Base-by-base conservation (phyloP, 805 yeast species). In the Kluyveromyces dobzhanskii region DNA sequence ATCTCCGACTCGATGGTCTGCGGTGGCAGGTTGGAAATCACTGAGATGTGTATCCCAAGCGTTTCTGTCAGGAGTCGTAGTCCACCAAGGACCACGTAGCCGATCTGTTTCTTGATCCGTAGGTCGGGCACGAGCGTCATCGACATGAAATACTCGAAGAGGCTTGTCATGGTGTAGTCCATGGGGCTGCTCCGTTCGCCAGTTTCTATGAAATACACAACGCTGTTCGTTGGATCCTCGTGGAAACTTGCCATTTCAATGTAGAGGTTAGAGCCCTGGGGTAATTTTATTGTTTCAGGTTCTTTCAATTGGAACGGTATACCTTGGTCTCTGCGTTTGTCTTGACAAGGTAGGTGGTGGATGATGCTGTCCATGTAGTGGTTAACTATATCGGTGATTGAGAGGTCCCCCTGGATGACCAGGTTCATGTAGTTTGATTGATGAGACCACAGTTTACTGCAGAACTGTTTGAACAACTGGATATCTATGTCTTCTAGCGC, bases 71-170 rank as follows among this genome's bases (percentile, higher is more conserved):
- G 54, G 0, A 71, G 48, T 42, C 83, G 59, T 18, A 69, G 40
- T 0, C 86, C 86, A 16, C 78, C 73, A n/a, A 70, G 46, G 0
- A 79, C 75, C 4, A 70, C 65, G 51, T 82, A 82, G 0, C 85
- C 88, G 39, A 82, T 54, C 45, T 76, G 82, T 42, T 67, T 69
- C 46, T 69, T 70, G 14, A 66, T 67, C 44, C 88, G 59, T 13
- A 81, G 55, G 34, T 72, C 77, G 2, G 68, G 60, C 1, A 63
- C 56, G 14, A 75, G 60, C 1, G 67, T 57, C 6, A 64, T 45
- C 0, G 75, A 62, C 46, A 80, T 48, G n/a, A 72, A 37, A 51
- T 64, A 72, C 1, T 74, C 67, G 1, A 72, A 46, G 4, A 81
- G 51, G 16, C 61, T 62, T 0, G 81, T 69, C 40, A 77, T 40